Conservation (phyloP, 495 filamentous ascomycete genomes). For the Elaphomyces granulatus region DNA sequence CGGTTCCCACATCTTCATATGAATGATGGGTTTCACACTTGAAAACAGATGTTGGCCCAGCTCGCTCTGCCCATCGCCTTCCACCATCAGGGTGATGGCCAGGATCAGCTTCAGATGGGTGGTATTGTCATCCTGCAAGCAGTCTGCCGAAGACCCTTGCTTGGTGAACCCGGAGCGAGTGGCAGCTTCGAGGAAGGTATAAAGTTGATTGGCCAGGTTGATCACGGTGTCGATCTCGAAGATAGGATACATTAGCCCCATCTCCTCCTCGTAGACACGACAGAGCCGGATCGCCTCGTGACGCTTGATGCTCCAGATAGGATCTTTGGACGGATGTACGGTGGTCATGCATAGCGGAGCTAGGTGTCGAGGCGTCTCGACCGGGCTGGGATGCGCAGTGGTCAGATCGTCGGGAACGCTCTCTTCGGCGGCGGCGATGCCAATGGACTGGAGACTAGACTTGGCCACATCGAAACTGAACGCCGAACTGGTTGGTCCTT, state of each 20-base stretch:
- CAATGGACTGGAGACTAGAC: conserved; percentile 79
- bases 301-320: conserved; percentile 56
- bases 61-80: conserved; percentile 62
- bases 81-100: conserved; percentile 56
- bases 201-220: conserved; percentile 47
- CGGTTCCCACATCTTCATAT: conserved; percentile 52
- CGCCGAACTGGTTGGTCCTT: conserved; percentile 71
- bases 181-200: conserved; percentile 57
- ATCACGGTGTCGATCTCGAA: conserved; percentile 54
- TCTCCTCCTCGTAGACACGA: conserved; percentile 65
- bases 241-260: conserved; percentile 76
- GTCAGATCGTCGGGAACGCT: conserved; percentile 41
- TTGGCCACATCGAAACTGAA: conserved; percentile 82
- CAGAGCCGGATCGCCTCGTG: conserved; percentile 61
- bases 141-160: conserved; percentile 37
- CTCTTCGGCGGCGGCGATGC: conserved; percentile 46
- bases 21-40: conserved; percentile 51
- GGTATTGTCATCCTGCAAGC: conserved; percentile 52
- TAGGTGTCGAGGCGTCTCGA: conserved; percentile 35
- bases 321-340: conserved; percentile 44
- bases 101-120: conserved; percentile 65
- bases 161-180: conserved; percentile 42
- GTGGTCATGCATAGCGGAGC: conserved; percentile 18
- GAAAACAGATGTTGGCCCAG: conserved; percentile 55
- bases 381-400: conserved; percentile 35